Evolutionary conservation across 2,329 filamentous ascomycete species (phyloP).

Genomic region (Sordariomycetes sp.): DNA sequence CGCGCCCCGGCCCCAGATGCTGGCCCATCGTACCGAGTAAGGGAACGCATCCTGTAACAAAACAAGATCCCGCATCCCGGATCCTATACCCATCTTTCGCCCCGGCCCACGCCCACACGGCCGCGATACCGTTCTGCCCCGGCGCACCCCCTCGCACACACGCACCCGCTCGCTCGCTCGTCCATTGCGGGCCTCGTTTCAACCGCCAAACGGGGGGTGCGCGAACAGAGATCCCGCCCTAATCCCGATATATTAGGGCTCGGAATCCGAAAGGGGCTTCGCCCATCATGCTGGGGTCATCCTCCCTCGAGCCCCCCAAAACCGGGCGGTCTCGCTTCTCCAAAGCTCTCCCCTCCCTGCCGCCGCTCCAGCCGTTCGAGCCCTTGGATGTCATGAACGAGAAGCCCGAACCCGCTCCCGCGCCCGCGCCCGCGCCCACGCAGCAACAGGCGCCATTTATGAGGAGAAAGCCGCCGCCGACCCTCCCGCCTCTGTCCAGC

Average conservation of each 20-base stretch:
- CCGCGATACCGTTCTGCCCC: background rate
- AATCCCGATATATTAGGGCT: slow-evolving; percentile 4
- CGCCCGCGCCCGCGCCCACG: slow-evolving; percentile 3
- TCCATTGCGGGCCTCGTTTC: slow-evolving; percentile 1
- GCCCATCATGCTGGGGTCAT: slow-evolving; percentile 8
- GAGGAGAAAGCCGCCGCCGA: background rate
- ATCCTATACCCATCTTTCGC: background rate
- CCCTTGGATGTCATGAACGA: background rate
- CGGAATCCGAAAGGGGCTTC: background rate
- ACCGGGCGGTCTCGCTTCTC: slow-evolving; percentile 43
- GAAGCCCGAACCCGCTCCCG: background rate
- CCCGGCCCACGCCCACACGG: background rate
- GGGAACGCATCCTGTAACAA: background rate
- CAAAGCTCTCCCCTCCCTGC: slow-evolving; percentile 44
- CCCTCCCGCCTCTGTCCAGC: background rate
- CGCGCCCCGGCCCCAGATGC: background rate
- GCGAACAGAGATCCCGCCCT: background rate
- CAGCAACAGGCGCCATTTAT: slow-evolving; percentile 2
- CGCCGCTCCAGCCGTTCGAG: slow-evolving; percentile 18
- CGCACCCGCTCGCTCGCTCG: background rate
- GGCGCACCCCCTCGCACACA: background rate
- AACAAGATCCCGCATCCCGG: background rate
- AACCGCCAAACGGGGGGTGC: background rate
- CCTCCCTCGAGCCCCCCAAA: slow-evolving; percentile 18
- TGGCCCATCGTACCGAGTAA: background rate